These are phyloP conservation scores for Metschnikowia gruessii DNA, from an alignment of 805 yeast genomes.

Conservation along the genomic window DNA sequence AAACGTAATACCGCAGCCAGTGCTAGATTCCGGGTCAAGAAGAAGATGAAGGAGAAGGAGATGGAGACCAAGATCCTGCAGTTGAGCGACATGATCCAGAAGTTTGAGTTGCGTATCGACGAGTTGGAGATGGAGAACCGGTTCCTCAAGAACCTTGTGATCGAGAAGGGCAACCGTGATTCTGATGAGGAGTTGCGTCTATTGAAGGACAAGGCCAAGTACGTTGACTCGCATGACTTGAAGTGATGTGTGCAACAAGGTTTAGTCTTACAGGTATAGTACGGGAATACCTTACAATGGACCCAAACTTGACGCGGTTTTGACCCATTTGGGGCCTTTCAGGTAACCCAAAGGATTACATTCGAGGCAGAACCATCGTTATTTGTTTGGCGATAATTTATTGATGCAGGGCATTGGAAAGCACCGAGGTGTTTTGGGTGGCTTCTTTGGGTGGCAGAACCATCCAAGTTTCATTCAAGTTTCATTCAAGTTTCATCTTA, in stretches of 20 bases:
- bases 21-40: slow-evolving; percentile 61
- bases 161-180: slow-evolving; percentile 50
- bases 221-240: slow-evolving; percentile 2
- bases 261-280: no score
- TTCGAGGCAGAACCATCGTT: no score
- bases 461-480: no score
- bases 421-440: no score
- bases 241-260: background rate
- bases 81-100: slow-evolving; percentile 44
- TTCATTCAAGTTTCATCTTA: no score
- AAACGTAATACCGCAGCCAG: slow-evolving; percentile 63
- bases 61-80: slow-evolving; percentile 48
- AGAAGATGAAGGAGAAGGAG: slow-evolving; percentile 56
- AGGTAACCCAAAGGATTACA: no score
- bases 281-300: no score
- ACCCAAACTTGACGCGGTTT: no score
- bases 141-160: slow-evolving; percentile 51
- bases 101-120: slow-evolving; percentile 46
- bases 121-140: slow-evolving; percentile 62
- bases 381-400: no score
- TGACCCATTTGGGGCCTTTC: no score
- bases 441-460: no score
- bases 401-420: no score
- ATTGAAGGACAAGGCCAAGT: slow-evolving; percentile 27
- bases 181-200: slow-evolving; percentile 37